These are phyloP conservation scores for Aspergillus ochraceus DNA, from an alignment of 2,329 filamentous ascomycete genomes.

Conservation along the genomic window DNA sequence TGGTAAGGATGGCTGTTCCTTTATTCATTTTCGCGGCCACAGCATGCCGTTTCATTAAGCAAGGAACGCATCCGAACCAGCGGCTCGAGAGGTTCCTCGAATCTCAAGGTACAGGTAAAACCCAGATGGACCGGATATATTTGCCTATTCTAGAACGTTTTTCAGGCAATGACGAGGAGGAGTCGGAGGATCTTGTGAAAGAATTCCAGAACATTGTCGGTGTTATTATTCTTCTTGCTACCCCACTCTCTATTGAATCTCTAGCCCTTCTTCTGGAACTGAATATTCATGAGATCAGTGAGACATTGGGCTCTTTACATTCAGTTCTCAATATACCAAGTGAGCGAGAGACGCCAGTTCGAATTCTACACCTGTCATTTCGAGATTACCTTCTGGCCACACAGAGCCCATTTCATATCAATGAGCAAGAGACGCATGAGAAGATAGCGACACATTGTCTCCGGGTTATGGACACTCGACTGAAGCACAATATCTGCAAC, in stretches of 20 bases:
- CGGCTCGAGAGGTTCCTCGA: neutral
- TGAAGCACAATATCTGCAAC: neutral
- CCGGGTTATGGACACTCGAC: neutral
- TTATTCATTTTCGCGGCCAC: constrained; percentile 13
- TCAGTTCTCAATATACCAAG: neutral
- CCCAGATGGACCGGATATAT: too few relatives aligned
- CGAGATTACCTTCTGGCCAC: neutral
- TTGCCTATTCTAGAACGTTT: too few relatives aligned
- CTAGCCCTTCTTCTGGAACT: neutral
- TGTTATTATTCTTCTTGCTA: neutral
- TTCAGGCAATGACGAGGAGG: neutral
- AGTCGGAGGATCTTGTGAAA: neutral
- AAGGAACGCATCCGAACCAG: neutral
- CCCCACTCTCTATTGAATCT: neutral
- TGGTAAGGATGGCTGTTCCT: constrained; percentile 8
- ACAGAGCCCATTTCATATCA: neutral
- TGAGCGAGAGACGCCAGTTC: neutral
- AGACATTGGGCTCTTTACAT: neutral
- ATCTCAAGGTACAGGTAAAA: neutral
- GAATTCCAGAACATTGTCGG: neutral
- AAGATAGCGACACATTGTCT: neutral
- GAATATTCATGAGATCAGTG: neutral
- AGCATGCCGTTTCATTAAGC: constrained; percentile 4
- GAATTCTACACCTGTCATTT: neutral
- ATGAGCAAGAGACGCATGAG: neutral